Evolutionary conservation across 2,329 filamentous ascomycete species (phyloP), one percentile per base, ranked within the genome.

Genomic region (Neurospora sp.): DNA sequence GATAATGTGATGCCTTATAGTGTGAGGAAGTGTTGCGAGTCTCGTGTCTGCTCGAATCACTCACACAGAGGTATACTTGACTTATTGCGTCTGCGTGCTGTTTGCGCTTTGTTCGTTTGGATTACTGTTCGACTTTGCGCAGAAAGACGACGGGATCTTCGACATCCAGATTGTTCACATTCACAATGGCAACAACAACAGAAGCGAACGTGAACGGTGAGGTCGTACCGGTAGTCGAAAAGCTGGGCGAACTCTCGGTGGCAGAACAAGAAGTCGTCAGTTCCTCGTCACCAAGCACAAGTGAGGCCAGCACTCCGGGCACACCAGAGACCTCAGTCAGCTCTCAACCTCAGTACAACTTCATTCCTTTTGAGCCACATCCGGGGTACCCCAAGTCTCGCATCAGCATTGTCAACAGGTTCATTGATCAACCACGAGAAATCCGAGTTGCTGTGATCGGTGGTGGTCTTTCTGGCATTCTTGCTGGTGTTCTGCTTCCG

Each of bases 401-500:
- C 37, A 71, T 79, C 52, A 72, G 75, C 2, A 72, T 82, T 1
- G 75, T 80, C 8, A 76, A 82, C 40, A 79, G 81, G 5, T 78
- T 79, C 65, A 81, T 86, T 40, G 85, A 86, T 69, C 78, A 85
- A 71, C 81, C 84, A 1, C 79, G 83, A 38, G 77, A 80, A 6
- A 77, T 86, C 43, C 81, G 83, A 67, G 88, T 90, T 1, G 86
- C 84, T 0, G 83, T 91, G 0, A 85, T 91, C 39, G 89, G 89
- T 1, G 89, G 88, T 8, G 89, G 89, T 0, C 78, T 91, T 0
- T 79, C 87, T 0, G 89, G 89, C 3, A 84, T 91, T 41, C 84
- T 86, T 4, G 87, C 90, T 1, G 91, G 89, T 0, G 83, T 88
- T 8, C 78, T 92, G 8, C 80, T 93, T 0, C 90, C 90, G 0